Evolutionary conservation across 352 stramenopile species (phyloP).

Genomic region (Phytophthora boehmeriae): DNA sequence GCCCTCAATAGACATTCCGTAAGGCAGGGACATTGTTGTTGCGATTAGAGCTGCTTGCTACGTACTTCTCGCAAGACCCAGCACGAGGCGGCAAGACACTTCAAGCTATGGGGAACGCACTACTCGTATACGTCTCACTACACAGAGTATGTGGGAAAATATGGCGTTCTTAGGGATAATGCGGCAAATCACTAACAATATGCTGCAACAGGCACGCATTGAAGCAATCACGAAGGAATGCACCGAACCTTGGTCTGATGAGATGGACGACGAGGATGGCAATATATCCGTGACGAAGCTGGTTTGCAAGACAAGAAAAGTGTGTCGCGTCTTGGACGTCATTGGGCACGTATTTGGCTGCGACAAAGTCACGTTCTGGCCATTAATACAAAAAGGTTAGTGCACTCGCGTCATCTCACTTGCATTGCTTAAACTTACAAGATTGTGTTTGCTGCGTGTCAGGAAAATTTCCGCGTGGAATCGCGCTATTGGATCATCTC

Average conservation of each 20-base stretch:
- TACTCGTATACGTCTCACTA: constrained; percentile 51
- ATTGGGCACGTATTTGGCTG: constrained; percentile 41
- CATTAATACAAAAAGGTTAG: constrained; percentile 46
- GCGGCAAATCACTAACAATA: constrained; percentile 8
- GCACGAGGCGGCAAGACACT: constrained; percentile 64
- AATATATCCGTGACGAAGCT: constrained; percentile 38
- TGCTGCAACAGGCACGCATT: constrained; percentile 19
- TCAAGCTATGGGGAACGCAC: constrained; percentile 59
- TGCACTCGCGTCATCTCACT: neutral
- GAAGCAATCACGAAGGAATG: constrained; percentile 29
- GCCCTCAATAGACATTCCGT: constrained; percentile 43
- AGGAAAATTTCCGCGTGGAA: constrained; percentile 55
- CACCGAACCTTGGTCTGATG: constrained; percentile 6
- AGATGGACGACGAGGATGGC: constrained; percentile 13
- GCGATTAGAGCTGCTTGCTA: constrained; percentile 64
- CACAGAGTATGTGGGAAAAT: constrained; percentile 49
- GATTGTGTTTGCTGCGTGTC: constrained; percentile 15
- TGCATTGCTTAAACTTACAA: constrained; percentile 10
- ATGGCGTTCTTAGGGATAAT: neutral
- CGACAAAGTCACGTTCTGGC: constrained; percentile 42
- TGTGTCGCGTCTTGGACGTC: constrained; percentile 37
- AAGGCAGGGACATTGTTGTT: constrained; percentile 58
- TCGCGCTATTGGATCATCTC: constrained; percentile 57
- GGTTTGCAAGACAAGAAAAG: constrained; percentile 38
- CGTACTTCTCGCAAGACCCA: constrained; percentile 70